Evolutionary conservation across 495 filamentous ascomycete species (phyloP).

Genomic region (Lophiotrema nucula): DNA sequence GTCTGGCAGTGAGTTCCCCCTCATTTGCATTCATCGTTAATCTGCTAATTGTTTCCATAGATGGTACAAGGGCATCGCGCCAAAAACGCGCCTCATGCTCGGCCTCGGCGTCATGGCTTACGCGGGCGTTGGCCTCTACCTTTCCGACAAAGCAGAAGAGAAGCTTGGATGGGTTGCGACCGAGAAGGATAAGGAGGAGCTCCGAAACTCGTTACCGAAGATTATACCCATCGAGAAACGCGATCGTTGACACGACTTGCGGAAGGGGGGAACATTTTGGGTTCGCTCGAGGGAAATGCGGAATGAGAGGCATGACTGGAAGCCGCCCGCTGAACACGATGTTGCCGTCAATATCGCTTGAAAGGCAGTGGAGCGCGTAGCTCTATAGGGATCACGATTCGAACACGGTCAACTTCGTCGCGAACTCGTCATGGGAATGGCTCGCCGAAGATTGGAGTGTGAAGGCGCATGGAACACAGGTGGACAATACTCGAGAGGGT

Average conservation of each 20-base stretch:
- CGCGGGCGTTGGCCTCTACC: slow-evolving; percentile 57
- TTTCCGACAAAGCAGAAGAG: slow-evolving; percentile 61
- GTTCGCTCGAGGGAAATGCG: too few species aligned
- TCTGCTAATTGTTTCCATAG: slow-evolving; percentile 22
- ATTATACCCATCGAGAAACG: slow-evolving; percentile 40
- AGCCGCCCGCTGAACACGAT: too few species aligned
- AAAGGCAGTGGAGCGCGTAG: too few species aligned
- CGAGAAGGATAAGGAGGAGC: slow-evolving; percentile 57
- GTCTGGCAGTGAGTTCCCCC: slow-evolving; percentile 37
- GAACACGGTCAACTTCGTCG: too few species aligned
- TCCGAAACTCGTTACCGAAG: slow-evolving; percentile 52
- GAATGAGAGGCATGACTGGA: too few species aligned
- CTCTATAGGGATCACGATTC: too few species aligned
- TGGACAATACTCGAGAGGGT: too few species aligned
- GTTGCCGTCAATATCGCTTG: too few species aligned
- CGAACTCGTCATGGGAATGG: too few species aligned
- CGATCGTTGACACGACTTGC: background rate
- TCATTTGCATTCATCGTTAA: background rate
- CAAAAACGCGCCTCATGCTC: slow-evolving; percentile 61
- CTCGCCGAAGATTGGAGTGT: too few species aligned
- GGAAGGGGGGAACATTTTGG: too few species aligned
- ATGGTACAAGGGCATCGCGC: slow-evolving; percentile 59
- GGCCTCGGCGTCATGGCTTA: slow-evolving; percentile 66
- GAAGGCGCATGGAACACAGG: too few species aligned
- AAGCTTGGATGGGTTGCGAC: slow-evolving; percentile 62